Base-by-base conservation (phyloP, 768 basidiomycete genomes). In the Thelephora ganbajun region DNA sequence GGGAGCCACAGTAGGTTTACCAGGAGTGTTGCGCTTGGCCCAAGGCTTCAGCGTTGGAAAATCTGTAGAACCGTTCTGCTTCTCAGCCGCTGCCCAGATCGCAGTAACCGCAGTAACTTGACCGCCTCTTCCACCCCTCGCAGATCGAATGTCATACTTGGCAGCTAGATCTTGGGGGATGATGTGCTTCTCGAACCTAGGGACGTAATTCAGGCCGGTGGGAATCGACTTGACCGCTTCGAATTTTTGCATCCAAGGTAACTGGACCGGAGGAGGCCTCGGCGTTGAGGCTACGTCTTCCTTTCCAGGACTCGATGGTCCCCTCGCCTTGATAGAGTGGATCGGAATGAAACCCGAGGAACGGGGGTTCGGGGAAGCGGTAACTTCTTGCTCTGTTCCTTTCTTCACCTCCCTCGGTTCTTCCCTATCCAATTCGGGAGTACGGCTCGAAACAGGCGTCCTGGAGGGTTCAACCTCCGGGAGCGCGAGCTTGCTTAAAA, bases 321-420 rank as follows among this genome's bases (percentile, higher is more conserved):
- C 26, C 26, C 26, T 30, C 11, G 44, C 63, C 46, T 72, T 74
- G 44, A 76, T 66, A 0, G 74, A 74, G 5, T 72, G 69, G 11
- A 85, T 73, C 0, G 83, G 77, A 16, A 84, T 69, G 54, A 87
- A 87, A 1, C 83, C 84, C 45, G 82, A 84, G 1, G 83, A 86
- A 2, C 83, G 77, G 22, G 82, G 80, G 58, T 85, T 79, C 0
- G 83, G 81, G 0, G 67, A 60, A 7, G 68, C 61, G 23, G 44
- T 9, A 16, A 23, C 26, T 20, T 45, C 46, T 34, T 47, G 26
- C 35, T 47, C 46, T 12, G 13, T 11, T 2, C 16, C 19, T 11
- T 1, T 13, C 16, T 11, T 18, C 19, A 16, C n/a, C 16, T 18
- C n/a, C 19, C 9, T 9, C 26, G 9, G 26, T 9, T 30, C 26